Base-by-base conservation (phyloP, 345 rosid species). In the Passiflora organensis region DNA sequence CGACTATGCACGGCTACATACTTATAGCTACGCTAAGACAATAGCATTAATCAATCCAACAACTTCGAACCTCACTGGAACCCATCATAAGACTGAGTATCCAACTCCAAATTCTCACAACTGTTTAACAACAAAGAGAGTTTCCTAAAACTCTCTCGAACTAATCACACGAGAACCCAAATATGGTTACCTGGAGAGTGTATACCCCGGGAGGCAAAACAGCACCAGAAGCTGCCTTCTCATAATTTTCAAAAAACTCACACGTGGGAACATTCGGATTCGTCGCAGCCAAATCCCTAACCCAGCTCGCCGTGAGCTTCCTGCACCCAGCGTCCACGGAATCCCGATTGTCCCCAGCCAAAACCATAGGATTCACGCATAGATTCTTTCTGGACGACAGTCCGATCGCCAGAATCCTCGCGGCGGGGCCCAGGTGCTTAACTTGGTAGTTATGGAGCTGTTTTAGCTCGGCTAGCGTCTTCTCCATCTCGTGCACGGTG, bases 401-500 rank as follows among this genome's bases (percentile, higher is more conserved):
- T 1, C 96, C 97, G 18, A 93, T 69, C 0, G 97, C 97, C 36
- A 93, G 77, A 59, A 84, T 76, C 75, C 55, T 78, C 5, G 99
- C 89, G 53, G 83, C 82, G 21, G 79, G 66, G 23, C 97, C 97
- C 44, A 86, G 72, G 46, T 82, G 78, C 48, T 58, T 67, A 58
- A 79, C 62, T 72, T 84, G 99, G 68, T 93, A 93, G 20, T 72
- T 74, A 61, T 89, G 93, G 51, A 93, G 74, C 4, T 76, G 47
- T 74, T 80, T 86, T 60, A 93, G 80, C 72, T 93, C 99, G 53
- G 85, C 87, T 0, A 89, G 72, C 24, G 99, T 93, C 64, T 93
- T 93, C 80, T 93, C 99, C 99, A 93, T 89, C 82, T 93, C 99
- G 64, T 86, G 97, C 25, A 93, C 99, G 13, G 97, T 89, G 68